Evolutionary conservation across 2,329 filamentous ascomycete genomes (phyloP), one percentile per base, ranked within the genome.

Genomic region (Alternaria arbusti): DNA sequence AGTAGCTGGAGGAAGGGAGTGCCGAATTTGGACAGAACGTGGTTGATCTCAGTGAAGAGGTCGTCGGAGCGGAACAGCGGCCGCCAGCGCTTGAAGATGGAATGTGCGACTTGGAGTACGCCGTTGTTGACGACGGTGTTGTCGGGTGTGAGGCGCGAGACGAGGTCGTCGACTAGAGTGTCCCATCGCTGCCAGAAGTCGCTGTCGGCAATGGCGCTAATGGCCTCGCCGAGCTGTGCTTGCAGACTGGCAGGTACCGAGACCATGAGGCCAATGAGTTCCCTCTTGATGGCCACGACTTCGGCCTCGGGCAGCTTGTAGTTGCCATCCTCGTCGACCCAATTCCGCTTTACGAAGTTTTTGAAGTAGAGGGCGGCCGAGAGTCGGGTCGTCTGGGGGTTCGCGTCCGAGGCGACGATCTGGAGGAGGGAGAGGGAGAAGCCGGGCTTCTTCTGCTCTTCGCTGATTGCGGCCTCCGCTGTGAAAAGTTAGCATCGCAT

Each of bases 151-250:
- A 99, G 88, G 51, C 94, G 90, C 52, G 91, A 92, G 70, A 97
- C 94, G 63, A 99, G 89, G 80, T 99, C 94, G 84, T 92, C 88
- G 57, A 97, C 94, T 64, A 99, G 86, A n/a, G 94, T 97, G 76
- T 98, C 92, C 96, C 96, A 99, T 75, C 91, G 87, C 80, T 91
- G 86, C 91, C 92, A 99, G 81, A 99, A 99, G 80, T 99, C 96
- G 70, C 94, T 98, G 82, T 98, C 95, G 64, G 96, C 96, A 74
- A 99, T 98, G 73, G 96, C 89, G 82, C 95, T 97, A 80, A 98
- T 96, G 66, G 96, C 94, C 78, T 98, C 96, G 71, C 96, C 96
- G 40, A 99, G 87, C 82, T 99, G 96, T 64, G 93, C 89, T 82
- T 98, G 96, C 69, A 99, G 91, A 64, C 89, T 91, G 17, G 92